Conservation (phyloP, 1,139 yeast species). For the Suhomyces wounanorum region DNA sequence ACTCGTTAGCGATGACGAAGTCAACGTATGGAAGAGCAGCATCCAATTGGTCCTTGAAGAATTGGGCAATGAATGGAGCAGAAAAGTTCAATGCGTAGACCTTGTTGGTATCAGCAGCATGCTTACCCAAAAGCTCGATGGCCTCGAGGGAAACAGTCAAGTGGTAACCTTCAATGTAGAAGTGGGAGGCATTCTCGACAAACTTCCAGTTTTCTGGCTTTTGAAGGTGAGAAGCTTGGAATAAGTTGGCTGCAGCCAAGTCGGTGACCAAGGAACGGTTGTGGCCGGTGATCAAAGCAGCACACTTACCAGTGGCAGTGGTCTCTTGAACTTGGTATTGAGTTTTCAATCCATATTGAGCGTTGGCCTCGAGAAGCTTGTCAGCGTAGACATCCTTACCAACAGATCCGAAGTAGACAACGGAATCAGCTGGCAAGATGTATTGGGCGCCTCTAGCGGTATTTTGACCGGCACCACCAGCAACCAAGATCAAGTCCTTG, state of each 20-base stretch:
- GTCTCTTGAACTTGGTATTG: slow-evolving; percentile 77
- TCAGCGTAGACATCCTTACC: slow-evolving; percentile 91
- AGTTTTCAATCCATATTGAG: slow-evolving; percentile 83
- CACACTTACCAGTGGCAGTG: slow-evolving; percentile 94
- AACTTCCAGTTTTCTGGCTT: slow-evolving; percentile 87
- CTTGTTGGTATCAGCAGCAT: slow-evolving; percentile 85
- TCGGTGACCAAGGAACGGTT: slow-evolving; percentile 95
- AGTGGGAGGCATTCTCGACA: slow-evolving; percentile 79
- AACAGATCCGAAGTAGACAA: slow-evolving; percentile 93
- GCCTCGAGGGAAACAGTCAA: slow-evolving; percentile 97
- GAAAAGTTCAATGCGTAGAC: slow-evolving; percentile 83
- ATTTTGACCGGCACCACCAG: slow-evolving; percentile 99
- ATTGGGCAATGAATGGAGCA: slow-evolving; percentile 95
- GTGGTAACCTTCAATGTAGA: slow-evolving; percentile 97
- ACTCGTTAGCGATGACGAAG: slow-evolving; percentile 90
- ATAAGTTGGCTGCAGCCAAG: slow-evolving; percentile 97
- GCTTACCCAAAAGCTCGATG: slow-evolving; percentile 83
- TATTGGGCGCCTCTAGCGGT: slow-evolving; percentile 99
- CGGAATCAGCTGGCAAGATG: slow-evolving; percentile 77
- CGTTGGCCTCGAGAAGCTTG: slow-evolving; percentile 78
- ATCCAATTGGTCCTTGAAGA: slow-evolving; percentile 91
- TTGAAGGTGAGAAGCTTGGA: slow-evolving; percentile 84
- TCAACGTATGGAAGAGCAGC: slow-evolving; percentile 84
- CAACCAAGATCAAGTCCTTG: slow-evolving; percentile 69
- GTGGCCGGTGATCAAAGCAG: slow-evolving; percentile 86